A percentile compares a stretch with the other conserved stretches of the same genome.
These are phyloP conservation scores for Quercus berberidifolia DNA, from an alignment of 306 rosid genomes.

Conservation along the genomic window DNA sequence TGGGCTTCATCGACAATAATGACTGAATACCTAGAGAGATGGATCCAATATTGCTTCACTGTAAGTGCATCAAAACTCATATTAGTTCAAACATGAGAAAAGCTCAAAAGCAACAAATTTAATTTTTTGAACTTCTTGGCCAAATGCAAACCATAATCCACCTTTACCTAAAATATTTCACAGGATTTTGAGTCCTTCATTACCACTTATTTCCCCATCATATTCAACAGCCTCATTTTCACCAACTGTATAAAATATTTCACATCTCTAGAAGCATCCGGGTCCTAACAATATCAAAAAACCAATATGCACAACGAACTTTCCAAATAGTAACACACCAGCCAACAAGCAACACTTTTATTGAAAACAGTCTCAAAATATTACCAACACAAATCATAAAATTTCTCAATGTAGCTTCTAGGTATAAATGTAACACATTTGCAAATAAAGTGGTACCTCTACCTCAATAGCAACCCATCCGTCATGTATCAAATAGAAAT, in stretches of 20 bases:
- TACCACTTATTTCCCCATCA: too few relatives aligned
- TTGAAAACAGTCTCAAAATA: neutral
- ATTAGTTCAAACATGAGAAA: conserved; percentile 12
- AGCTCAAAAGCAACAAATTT: neutral
- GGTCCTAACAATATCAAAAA: neutral
- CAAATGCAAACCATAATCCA: too few relatives aligned
- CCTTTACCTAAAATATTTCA: too few relatives aligned
- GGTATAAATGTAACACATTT: neutral
- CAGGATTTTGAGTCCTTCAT: too few relatives aligned
- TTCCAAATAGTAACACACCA: neutral
- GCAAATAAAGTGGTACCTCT: conserved; percentile 41
- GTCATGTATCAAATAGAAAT: conserved; percentile 81
- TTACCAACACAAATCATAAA: neutral
- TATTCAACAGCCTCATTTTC: too few relatives aligned
- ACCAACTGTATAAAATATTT: neutral
- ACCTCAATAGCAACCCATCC: conserved; percentile 90
- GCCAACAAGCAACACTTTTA: neutral
- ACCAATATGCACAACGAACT: neutral
- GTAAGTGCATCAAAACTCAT: conserved; percentile 21
- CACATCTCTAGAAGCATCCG: neutral
- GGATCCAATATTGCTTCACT: conserved; percentile 95
- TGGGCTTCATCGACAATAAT: conserved; percentile 95
- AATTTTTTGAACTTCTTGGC: too few relatives aligned
- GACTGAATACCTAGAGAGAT: conserved; percentile 80
- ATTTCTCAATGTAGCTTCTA: neutral